Percentiles rank a stretch among this genome's conserved stretches.
Conservation (phyloP, 164 flowering plant genomes). For the Liquidambar formosana region DNA sequence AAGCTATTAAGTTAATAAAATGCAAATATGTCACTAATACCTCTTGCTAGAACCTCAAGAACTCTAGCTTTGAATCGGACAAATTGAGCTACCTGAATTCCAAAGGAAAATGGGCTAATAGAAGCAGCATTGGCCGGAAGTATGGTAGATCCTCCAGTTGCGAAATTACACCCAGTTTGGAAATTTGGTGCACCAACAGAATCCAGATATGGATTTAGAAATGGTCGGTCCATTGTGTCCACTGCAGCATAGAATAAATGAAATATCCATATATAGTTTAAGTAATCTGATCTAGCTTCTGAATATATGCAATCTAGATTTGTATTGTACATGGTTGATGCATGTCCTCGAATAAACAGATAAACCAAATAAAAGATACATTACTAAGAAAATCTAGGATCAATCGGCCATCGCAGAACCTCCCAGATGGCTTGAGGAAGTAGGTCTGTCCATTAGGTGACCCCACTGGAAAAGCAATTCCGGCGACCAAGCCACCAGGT, state of each 20-base stretch:
- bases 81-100: conserved; percentile 70
- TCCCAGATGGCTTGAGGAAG: conserved; percentile 53
- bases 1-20: too few species aligned
- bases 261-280: too few species aligned
- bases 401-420: conserved; percentile 76
- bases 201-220: conserved; percentile 69
- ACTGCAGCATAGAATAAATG: conserved; percentile 51
- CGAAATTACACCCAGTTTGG: conserved; percentile 68
- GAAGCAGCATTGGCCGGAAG: conserved; percentile 64
- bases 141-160: conserved; percentile 67
- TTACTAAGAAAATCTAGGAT: conserved; percentile 66
- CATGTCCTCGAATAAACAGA: too few species aligned
- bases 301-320: too few species aligned
- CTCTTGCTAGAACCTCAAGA: conserved; percentile 46
- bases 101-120: conserved; percentile 69
- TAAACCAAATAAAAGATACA: too few species aligned
- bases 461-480: conserved; percentile 36
- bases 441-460: conserved; percentile 57
- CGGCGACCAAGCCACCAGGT: conserved; percentile 56
- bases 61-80: conserved; percentile 58
- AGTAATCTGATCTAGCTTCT: too few species aligned
- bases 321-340: too few species aligned
- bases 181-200: conserved; percentile 62
- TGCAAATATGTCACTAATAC: too few species aligned
- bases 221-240: conserved; percentile 66